These are phyloP conservation scores for Barbatosphaeria neglecta DNA, from an alignment of 495 filamentous ascomycete genomes.

Conservation along the genomic window DNA sequence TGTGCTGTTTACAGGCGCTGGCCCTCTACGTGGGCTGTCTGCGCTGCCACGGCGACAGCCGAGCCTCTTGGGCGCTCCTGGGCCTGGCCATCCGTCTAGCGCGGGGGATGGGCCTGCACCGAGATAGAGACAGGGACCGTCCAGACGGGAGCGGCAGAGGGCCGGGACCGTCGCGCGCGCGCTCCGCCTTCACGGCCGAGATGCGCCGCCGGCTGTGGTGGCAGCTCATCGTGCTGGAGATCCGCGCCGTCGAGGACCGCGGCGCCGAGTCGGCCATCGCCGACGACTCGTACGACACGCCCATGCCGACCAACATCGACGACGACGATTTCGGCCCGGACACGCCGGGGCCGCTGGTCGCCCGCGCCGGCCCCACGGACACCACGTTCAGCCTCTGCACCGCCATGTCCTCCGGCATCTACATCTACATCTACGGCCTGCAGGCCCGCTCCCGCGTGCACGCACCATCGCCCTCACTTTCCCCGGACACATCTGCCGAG, in stretches of 20 bases:
- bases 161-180: too few species aligned
- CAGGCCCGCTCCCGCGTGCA: conserved; percentile 2
- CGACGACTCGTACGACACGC: conserved; percentile 51
- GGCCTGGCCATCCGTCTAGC: conserved; percentile 56
- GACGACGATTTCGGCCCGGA: conserved; percentile 56
- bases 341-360: conserved; percentile 32
- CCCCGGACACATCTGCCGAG: too few species aligned
- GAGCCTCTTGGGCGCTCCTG: conserved; percentile 47
- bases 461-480: too few species aligned
- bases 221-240: conserved; percentile 59
- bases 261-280: conserved; percentile 55
- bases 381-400: conserved; percentile 56
- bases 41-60: conserved; percentile 39
- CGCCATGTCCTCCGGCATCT: conserved; percentile 44
- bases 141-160: too few species aligned
- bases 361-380: conserved; percentile 49
- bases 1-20: conserved; percentile 61
- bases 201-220: conserved; percentile 69
- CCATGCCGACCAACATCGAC: conserved; percentile 53
- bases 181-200: conserved; percentile 57
- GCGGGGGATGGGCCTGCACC: conserved; percentile 57
- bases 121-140: conserved; percentile 50
- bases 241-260: conserved; percentile 62
- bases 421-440: conserved; percentile 16
- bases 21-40: conserved; percentile 47